Percentiles rank a stretch among this genome's conserved stretches.
Evolutionary conservation across 169 alveolate species (phyloP).

Genomic region (Babesia divergens): DNA sequence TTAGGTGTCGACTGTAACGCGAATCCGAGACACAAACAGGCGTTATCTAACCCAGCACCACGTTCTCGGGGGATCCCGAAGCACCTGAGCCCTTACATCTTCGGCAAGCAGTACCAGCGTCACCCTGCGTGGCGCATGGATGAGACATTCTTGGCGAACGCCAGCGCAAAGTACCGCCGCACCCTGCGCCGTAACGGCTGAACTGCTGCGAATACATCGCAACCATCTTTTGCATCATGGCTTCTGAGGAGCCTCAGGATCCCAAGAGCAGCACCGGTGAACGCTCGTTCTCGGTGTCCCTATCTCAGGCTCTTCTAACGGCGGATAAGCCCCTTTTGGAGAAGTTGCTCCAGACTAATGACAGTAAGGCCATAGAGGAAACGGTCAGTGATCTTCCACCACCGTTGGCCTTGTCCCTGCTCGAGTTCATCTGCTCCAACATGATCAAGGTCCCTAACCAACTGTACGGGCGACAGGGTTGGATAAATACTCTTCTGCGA

Average conservation of each 20-base stretch:
- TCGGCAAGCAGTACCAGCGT: slow-evolving; percentile 79
- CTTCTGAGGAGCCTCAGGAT: background rate
- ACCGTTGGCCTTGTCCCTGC: slow-evolving; percentile 58
- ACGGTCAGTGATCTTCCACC: slow-evolving; percentile 62
- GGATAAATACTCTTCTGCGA: slow-evolving; percentile 62
- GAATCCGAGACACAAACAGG: slow-evolving; percentile 84
- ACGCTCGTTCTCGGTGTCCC: slow-evolving; percentile 36
- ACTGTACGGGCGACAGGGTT: slow-evolving; percentile 61
- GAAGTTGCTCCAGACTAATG: slow-evolving; percentile 42
- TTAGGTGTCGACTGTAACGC: slow-evolving; percentile 85
- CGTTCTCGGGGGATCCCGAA: slow-evolving; percentile 85
- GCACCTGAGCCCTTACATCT: slow-evolving; percentile 76
- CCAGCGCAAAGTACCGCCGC: slow-evolving; percentile 47
- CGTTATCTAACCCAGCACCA: slow-evolving; percentile 80
- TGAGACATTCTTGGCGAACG: slow-evolving; percentile 45
- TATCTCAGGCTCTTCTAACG: slow-evolving; percentile 63
- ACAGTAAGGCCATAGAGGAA: slow-evolving; percentile 32
- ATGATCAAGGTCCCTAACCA: slow-evolving; percentile 56
- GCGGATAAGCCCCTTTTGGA: slow-evolving; percentile 53
- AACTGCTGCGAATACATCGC: background rate
- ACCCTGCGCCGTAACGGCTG: slow-evolving; percentile 42
- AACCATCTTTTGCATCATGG: background rate
- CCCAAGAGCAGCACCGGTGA: background rate
- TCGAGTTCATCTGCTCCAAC: slow-evolving; percentile 52
- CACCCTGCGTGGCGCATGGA: slow-evolving; percentile 74